Conservation (phyloP, 1,284 basidiomycete genomes). For the Salmacisia buchloeana region DNA sequence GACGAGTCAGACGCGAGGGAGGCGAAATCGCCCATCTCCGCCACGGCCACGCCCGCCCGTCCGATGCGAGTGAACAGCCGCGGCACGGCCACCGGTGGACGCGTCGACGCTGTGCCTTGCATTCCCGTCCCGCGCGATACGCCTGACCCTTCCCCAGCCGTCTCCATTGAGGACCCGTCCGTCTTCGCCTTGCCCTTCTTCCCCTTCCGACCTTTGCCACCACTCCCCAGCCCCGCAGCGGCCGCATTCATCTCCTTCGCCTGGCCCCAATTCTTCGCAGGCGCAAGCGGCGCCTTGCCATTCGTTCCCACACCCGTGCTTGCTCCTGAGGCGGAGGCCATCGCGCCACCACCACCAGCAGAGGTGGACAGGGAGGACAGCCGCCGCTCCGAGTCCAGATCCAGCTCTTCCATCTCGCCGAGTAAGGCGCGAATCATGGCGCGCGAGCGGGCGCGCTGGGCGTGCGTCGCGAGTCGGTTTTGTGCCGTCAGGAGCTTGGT, state of each 20-base stretch:
- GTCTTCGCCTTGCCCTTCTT: not conserved
- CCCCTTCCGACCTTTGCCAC: not conserved
- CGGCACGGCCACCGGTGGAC: too few relatives aligned
- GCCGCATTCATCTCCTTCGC: not conserved
- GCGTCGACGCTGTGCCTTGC: not conserved
- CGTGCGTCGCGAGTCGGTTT: not conserved
- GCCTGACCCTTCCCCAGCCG: too few relatives aligned
- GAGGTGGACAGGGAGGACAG: too few relatives aligned
- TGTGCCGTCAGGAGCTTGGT: not conserved
- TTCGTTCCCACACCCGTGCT: not conserved
- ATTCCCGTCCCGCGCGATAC: too few relatives aligned
- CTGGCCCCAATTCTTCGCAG: slow-evolving; percentile 5
- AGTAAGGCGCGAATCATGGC: not conserved
- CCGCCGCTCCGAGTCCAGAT: not conserved
- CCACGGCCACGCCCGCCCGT: too few relatives aligned
- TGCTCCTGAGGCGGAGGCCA: too few relatives aligned
- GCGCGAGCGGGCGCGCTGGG: not conserved
- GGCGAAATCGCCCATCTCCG: too few relatives aligned
- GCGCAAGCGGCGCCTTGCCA: not conserved
- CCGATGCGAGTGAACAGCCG: too few relatives aligned
- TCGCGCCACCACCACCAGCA: too few relatives aligned
- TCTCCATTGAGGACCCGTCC: too few relatives aligned
- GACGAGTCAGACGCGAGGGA: too few relatives aligned
- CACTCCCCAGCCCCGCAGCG: too few relatives aligned
- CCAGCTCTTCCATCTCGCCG: slow-evolving; percentile 2